Evolutionary conservation across 225 moss, liverwort and hornwort species (phyloP), one percentile per base, ranked within the genome.

Genomic region (Neckera pumila): DNA sequence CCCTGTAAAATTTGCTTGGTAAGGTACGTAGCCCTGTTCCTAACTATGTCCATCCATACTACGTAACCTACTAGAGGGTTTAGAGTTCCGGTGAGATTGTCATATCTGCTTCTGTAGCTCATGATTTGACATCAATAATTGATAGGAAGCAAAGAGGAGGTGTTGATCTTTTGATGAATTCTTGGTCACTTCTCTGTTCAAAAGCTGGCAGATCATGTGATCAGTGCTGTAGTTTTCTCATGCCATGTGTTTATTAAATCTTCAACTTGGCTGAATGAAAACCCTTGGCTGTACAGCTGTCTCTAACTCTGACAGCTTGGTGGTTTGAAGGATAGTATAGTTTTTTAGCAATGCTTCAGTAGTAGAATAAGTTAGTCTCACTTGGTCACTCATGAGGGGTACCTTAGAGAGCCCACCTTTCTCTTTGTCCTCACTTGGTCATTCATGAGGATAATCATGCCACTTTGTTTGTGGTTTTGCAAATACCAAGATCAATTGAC

Each of bases 161-260:
- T 64, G 84, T 64, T 45, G 45, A 62, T 77, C 45, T 63, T 62
- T 69, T 78, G 43, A 57, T 81, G 63, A 67, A 72, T 53, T 82
- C 15, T 73, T 62, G 58, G 86, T 83, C 45, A 78, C 65, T 51
- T 86, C 51, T 66, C 42, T 49, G 45, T 82, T 60, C 82, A 56
- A 34, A 59, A 82, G 82, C 88, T 88, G 88, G 86, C 83, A 89
- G 78, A 79, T 89, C 83, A 91, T 89, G 76, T 59, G 79, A 86
- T 47, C 20, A 79, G 56, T 86, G 86, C 89, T 60, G 83, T 80
- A 80, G 80, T 59, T 80, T 75, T 74, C 49, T 73, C 83, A 86
- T 66, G 89, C 89, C 51, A 36, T 64, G 59, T 73, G 79, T 65
- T 79, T 86, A 66, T 83, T 79, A 49, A 47, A 64, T 26, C 36